A percentile compares a stretch with the other conserved stretches of the same genome.
Evolutionary conservation across 108 stramenopile genomes (phyloP).

Genomic region (Fragilariopsis cylindrus): DNA sequence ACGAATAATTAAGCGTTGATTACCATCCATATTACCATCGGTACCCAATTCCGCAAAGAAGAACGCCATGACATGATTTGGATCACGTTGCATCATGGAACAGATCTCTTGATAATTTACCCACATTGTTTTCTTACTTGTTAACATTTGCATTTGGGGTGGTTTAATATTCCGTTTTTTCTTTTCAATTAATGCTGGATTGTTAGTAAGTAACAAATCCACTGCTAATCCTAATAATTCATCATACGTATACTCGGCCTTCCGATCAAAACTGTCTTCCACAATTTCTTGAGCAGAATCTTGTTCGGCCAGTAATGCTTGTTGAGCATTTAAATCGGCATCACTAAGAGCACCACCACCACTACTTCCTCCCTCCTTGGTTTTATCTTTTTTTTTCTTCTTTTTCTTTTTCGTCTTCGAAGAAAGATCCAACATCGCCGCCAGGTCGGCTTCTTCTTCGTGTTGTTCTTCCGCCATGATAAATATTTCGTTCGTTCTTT

Average conservation of each 20-base stretch:
- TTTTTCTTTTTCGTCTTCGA: slow-evolving; percentile 94
- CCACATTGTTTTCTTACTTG: slow-evolving; percentile 97
- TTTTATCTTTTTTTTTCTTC: slow-evolving; percentile 67
- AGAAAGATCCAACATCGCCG: slow-evolving; percentile 87
- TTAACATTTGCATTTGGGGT: slow-evolving; percentile 93
- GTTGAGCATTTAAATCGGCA: slow-evolving; percentile 58
- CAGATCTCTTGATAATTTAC: slow-evolving; percentile 99
- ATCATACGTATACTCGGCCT: slow-evolving; percentile 89
- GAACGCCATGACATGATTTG: slow-evolving; percentile 98
- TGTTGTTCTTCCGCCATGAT: neutral
- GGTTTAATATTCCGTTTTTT: slow-evolving; percentile 97
- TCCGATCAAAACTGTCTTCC: slow-evolving; percentile 70
- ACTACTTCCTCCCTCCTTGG: slow-evolving; percentile 22
- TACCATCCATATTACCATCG: slow-evolving; percentile 98
- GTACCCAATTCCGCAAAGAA: slow-evolving; percentile 99
- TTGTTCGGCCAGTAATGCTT: slow-evolving; percentile 58
- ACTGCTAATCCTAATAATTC: slow-evolving; percentile 89
- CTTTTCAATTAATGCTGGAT: slow-evolving; percentile 97
- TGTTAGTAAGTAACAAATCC: slow-evolving; percentile 90
- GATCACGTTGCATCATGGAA: slow-evolving; percentile 94
- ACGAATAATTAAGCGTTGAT: slow-evolving; percentile 95
- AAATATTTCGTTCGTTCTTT: too few species aligned
- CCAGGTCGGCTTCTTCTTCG: slow-evolving; percentile 83
- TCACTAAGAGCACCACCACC: slow-evolving; percentile 35
- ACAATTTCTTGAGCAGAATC: slow-evolving; percentile 70